Conservation (phyloP, 2,329 filamentous ascomycete species). For the Plectosphaerella plurivora region DNA sequence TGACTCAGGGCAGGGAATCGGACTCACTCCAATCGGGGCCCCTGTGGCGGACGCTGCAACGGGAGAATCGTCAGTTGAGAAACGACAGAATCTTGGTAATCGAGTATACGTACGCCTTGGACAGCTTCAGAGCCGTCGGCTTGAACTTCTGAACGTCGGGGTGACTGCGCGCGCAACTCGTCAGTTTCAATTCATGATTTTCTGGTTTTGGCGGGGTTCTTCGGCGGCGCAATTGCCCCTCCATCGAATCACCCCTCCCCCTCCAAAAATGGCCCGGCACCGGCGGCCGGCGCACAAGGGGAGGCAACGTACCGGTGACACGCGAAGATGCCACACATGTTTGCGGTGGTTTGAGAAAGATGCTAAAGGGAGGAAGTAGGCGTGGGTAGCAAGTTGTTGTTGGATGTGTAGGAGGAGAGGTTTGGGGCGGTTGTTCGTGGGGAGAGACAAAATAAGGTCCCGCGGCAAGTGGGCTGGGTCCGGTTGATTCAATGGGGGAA, state of each 20-base stretch:
- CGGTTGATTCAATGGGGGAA: background rate
- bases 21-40: slow-evolving; percentile 97
- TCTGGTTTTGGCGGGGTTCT: slow-evolving; percentile 23
- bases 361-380: background rate
- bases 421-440: slow-evolving; percentile 1
- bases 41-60: slow-evolving; percentile 79
- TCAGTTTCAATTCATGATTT: slow-evolving; percentile 4
- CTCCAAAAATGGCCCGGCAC: slow-evolving; percentile 6
- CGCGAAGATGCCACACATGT: slow-evolving; percentile 96
- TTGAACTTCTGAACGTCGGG: slow-evolving; percentile 96
- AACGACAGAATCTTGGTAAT: background rate
- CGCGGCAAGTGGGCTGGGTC: slow-evolving; percentile 4
- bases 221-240: slow-evolving; percentile 28
- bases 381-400: no score
- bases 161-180: slow-evolving; percentile 49
- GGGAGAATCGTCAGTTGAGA: slow-evolving; percentile 28
- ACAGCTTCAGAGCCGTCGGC: slow-evolving; percentile 85
- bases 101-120: slow-evolving; percentile 72
- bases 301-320: slow-evolving; percentile 71
- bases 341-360: slow-evolving; percentile 28
- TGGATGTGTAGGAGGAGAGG: background rate
- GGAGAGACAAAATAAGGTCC: slow-evolving; percentile 6
- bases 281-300: background rate
- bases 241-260: slow-evolving; percentile 17
- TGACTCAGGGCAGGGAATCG: slow-evolving; percentile 7